Evolutionary conservation across 495 filamentous ascomycete species (phyloP), one percentile per base, ranked within the genome.

Genomic region (Xylaria palmicola): DNA sequence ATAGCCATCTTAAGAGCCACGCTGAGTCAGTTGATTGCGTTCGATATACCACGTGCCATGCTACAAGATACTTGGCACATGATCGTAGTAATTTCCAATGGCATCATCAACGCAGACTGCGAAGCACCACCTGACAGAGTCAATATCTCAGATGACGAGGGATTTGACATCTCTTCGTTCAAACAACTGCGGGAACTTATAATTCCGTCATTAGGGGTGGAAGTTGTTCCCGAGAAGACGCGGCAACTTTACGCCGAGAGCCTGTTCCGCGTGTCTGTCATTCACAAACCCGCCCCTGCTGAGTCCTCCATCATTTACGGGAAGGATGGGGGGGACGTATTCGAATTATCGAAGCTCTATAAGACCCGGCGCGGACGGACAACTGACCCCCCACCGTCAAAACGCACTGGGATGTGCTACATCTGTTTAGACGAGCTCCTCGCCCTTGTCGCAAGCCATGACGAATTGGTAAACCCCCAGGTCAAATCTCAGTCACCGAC

Each of bases 201-300:
- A 39, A 88, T 91, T 27, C 88, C 92, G 0, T 74, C 84, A 6
- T 81, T 98, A 0, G 91, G 92, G 8, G 78, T 81, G 0, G 62
- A 82, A 13, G 68, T 74, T 1, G 84, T 96, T 17, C 78, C 85
- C 2, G 89, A 94, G 62, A 71, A 77, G 26, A 85, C 88, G 3
- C 82, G 90, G 13, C 81, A 81, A n/a, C 74, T 82, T 8, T 97
- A 94, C 67, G 83, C 88, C 1, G 84, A 84, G 55, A 85, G 85
- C 17, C 82, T 98, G n/a, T 92, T 97, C 74, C 77, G 82, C 50
- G 89, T 83, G 19, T 97, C 93, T 22, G 84, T 97, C 65, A 88
- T 96, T 60, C 91, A 96, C 69, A 63, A 79, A 4, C 84, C 86
- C 0, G 80, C 87, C 22, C 83, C 85, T 9, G 79, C 83, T 20